Base-by-base conservation (phyloP, 768 basidiomycete genomes). In the Phlebiopsis flavidoalba region DNA sequence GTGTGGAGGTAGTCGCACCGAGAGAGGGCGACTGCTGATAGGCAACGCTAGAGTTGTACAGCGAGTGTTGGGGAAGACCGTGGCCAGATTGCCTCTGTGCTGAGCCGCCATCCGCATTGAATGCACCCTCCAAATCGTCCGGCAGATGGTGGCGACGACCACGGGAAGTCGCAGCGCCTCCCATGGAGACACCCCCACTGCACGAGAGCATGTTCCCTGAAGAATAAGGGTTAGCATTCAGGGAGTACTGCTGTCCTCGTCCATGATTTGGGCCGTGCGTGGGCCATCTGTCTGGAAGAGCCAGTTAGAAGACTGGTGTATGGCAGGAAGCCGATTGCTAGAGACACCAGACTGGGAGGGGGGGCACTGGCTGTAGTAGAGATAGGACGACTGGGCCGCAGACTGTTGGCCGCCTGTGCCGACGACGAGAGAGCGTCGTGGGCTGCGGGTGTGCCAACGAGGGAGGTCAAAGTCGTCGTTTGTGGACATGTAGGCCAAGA, bases 391-490 rank as follows among this genome's bases (percentile, higher is more conserved):
- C 50, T 75, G 73, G 1, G 76, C 73, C 0, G 76, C 74, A 1
- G 76, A 71, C 59, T 80, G 77, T n/a, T n/a, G 40, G 85, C 83
- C 11, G 85, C 77, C 74, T 87, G 85, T 0, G 84, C 81, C 22
- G 85, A 79, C 75, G 86, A 88, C 6, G 79, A 77, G 62, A 80
- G 74, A 56, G 76, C 68, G 71, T 80, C 79, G 68, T 75, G 70
- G 73, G 71, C 36, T 75, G 69, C 69, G 79, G 14, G 80, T 77
- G 64, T 78, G 79, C 81, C 80, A 82, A 69, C 81, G 81, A 63
- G 82, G 81, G 60, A 83, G 81, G 72, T 90, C 89, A 76, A 89
- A 92, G 76, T 83, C 84, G 78, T 91, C 88, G 85, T 89, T 88
- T 69, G 85, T 74, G 78, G 83, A 84, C 78, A 89, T 88, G 83